A percentile compares a stretch with the other conserved stretches of the same genome.
Evolutionary conservation across 2,329 filamentous ascomycete genomes (phyloP).

Genomic region (Trichoderma sp.): DNA sequence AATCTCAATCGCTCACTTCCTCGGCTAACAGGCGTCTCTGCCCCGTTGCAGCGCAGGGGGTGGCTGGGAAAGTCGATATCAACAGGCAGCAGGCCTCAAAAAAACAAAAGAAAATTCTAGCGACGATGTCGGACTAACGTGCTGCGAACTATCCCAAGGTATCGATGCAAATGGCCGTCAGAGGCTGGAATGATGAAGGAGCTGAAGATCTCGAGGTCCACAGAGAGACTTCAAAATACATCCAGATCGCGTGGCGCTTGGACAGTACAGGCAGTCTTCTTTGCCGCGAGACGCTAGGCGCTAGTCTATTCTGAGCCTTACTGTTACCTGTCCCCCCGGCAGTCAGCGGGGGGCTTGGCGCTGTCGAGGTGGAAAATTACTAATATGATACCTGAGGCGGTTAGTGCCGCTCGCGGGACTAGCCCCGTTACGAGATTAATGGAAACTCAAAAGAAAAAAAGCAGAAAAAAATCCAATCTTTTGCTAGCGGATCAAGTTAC

Average conservation of each 20-base stretch:
- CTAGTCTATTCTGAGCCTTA: constrained; percentile 19
- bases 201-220: constrained; percentile 20
- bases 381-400: neutral
- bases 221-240: constrained; percentile 22
- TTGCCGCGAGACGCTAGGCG: constrained; percentile 21
- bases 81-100: neutral
- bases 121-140: neutral
- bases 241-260: constrained; percentile 26
- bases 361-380: neutral
- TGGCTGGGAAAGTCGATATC: neutral
- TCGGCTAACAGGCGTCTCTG: constrained; percentile 4
- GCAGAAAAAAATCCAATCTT: neutral
- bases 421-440: neutral
- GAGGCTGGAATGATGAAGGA: constrained; percentile 19
- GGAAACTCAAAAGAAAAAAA: neutral
- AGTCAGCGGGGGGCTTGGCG: neutral
- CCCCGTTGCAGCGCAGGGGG: constrained; percentile 1
- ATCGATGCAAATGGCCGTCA: constrained; percentile 18
- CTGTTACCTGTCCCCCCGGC: constrained; percentile 8
- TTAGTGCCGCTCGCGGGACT: neutral
- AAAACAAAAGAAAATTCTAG: neutral
- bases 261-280: constrained; percentile 10
- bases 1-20: neutral
- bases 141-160: neutral
- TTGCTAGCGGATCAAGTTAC: neutral